Percentiles rank a stretch among this genome's conserved stretches.
Conservation (phyloP, 2,329 filamentous ascomycete species). For the Colletotrichum eleusines region DNA sequence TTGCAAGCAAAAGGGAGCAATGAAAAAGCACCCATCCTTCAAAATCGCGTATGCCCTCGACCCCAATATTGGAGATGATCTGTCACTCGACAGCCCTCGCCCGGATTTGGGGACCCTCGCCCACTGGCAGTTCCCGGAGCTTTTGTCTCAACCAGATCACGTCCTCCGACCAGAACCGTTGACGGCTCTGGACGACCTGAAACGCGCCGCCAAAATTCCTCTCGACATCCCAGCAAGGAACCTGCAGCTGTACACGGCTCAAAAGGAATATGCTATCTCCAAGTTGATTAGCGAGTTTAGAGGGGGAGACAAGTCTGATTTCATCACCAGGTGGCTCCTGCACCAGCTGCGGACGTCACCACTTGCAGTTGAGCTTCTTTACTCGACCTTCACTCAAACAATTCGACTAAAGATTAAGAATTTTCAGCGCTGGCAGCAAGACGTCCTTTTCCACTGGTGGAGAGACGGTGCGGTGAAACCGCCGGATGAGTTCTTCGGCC, state of each 20-base stretch:
- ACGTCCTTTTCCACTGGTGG: constrained; percentile 56
- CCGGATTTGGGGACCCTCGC: constrained; percentile 50
- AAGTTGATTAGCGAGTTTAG: constrained; percentile 54
- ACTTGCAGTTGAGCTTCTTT: constrained; percentile 59
- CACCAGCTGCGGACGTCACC: constrained; percentile 62
- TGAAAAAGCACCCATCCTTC: constrained; percentile 57
- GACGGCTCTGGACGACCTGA: constrained; percentile 57
- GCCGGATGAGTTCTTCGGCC: constrained; percentile 24
- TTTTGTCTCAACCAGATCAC: constrained; percentile 64
- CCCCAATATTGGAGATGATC: constrained; percentile 55
- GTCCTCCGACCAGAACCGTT: constrained; percentile 54
- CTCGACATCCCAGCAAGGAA: constrained; percentile 50
- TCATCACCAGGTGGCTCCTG: constrained; percentile 65
- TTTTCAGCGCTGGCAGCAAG: constrained; percentile 52
- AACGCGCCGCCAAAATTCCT: constrained; percentile 54
- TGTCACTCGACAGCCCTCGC: constrained; percentile 53
- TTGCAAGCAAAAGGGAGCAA: constrained; percentile 57
- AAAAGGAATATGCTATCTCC: constrained; percentile 63
- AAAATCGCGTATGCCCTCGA: constrained; percentile 56
- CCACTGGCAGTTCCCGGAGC: constrained; percentile 57
- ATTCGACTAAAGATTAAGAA: constrained; percentile 51
- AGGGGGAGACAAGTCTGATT: constrained; percentile 56
- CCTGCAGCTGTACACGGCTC: constrained; percentile 54
- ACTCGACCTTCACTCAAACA: constrained; percentile 53
- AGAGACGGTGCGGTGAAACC: constrained; percentile 44